Conservation (phyloP, 2,329 filamentous ascomycete genomes). For the Colletotrichum cuscutae region DNA sequence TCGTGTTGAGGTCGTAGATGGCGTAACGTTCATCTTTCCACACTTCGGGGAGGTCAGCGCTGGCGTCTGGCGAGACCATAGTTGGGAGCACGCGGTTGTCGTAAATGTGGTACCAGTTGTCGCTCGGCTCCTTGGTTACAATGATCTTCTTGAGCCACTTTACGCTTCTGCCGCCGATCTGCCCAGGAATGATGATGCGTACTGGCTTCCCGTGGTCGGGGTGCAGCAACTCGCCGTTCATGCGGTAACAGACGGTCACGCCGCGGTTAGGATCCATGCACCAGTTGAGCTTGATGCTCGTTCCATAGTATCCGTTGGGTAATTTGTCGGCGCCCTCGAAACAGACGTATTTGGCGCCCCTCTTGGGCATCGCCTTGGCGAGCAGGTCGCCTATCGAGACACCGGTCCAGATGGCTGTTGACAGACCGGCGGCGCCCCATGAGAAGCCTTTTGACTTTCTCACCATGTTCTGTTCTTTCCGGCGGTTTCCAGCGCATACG, state of each 20-base stretch:
- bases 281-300: slow-evolving; percentile 89
- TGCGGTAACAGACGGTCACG: slow-evolving; percentile 87
- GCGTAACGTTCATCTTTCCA: slow-evolving; percentile 93
- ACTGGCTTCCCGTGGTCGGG: slow-evolving; percentile 90
- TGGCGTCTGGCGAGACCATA: slow-evolving; percentile 84
- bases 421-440: slow-evolving; percentile 89
- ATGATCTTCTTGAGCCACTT: slow-evolving; percentile 91
- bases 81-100: slow-evolving; percentile 92
- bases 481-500: slow-evolving; percentile 90
- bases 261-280: slow-evolving; percentile 84
- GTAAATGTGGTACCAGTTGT: slow-evolving; percentile 96
- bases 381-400: slow-evolving; percentile 80
- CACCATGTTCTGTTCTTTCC: slow-evolving; percentile 93
- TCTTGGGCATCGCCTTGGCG: slow-evolving; percentile 71
- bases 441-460: slow-evolving; percentile 94
- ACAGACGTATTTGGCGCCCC: slow-evolving; percentile 83
- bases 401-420: slow-evolving; percentile 89
- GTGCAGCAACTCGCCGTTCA: slow-evolving; percentile 85
- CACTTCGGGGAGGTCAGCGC: slow-evolving; percentile 76
- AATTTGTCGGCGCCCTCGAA: slow-evolving; percentile 92
- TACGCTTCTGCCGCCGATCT: slow-evolving; percentile 91
- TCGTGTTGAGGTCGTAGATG: slow-evolving; percentile 91
- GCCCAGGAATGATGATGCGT: slow-evolving; percentile 85
- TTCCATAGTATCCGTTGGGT: slow-evolving; percentile 90
- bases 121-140: slow-evolving; percentile 80